Conservation (phyloP, 2,329 filamentous ascomycete genomes). For the Aspergillus alliaceus region DNA sequence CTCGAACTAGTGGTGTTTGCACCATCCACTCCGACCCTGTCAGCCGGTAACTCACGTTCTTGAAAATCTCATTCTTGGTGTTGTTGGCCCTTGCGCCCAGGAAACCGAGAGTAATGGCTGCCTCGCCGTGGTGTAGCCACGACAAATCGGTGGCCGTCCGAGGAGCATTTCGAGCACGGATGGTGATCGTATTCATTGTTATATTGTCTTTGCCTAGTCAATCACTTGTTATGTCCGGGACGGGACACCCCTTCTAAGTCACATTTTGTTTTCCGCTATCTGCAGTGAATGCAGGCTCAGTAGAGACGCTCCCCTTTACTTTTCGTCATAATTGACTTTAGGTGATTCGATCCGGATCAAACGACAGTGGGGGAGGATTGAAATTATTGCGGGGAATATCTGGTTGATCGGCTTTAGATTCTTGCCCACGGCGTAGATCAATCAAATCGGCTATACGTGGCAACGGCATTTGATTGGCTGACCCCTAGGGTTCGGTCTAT, state of each 20-base stretch:
- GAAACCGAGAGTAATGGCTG: conserved; percentile 7
- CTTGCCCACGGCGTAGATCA: background rate
- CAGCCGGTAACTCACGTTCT: background rate
- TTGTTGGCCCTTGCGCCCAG: background rate
- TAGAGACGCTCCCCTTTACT: conserved; percentile 7
- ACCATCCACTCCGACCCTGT: background rate
- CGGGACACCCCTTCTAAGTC: conserved; percentile 10
- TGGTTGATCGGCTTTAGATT: background rate
- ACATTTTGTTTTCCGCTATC: conserved; percentile 15
- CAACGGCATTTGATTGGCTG: background rate
- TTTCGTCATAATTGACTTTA: background rate
- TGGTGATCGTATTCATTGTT: background rate
- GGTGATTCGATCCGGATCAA: too few species aligned
- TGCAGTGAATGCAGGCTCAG: conserved; percentile 12
- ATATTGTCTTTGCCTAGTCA: too few species aligned
- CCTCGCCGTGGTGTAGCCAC: conserved; percentile 10
- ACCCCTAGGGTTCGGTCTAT: too few species aligned
- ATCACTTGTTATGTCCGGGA: too few species aligned
- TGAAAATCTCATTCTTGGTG: background rate
- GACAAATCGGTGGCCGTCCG: conserved; percentile 1
- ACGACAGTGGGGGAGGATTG: background rate
- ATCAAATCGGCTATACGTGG: conserved; percentile 5
- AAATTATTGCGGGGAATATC: background rate
- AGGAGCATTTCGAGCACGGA: background rate
- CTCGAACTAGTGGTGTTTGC: background rate